Percentiles rank a stretch among this genome's conserved stretches.
These are phyloP conservation scores for Solioccasus polychromus DNA, from an alignment of 768 basidiomycete genomes.

Conservation along the genomic window DNA sequence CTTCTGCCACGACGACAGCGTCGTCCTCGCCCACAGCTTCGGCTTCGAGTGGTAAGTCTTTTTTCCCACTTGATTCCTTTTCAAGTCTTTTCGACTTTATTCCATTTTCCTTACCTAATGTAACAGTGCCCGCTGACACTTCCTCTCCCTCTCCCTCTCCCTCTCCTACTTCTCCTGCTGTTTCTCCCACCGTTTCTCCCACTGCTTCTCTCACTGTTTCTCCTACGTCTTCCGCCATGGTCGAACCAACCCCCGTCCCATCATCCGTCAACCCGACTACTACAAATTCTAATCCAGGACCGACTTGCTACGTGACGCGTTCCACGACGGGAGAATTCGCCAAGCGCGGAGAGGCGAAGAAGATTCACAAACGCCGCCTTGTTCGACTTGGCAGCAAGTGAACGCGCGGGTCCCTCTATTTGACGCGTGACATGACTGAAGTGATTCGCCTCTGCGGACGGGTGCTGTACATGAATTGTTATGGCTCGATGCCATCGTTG, in stretches of 20 bases:
- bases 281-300: conserved; percentile 8
- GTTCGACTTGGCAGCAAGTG: conserved; percentile 12
- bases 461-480: neutral
- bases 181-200: neutral
- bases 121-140: conserved; percentile 26
- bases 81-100: neutral
- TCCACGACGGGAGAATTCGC: conserved; percentile 6
- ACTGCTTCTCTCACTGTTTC: conserved; percentile 7
- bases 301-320: conserved; percentile 17
- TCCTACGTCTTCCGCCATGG: neutral
- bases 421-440: neutral
- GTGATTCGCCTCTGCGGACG: neutral
- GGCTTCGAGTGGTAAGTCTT: conserved; percentile 17
- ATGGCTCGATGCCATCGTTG: conserved; percentile 16
- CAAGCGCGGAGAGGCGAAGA: conserved; percentile 19
- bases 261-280: too few relatives aligned
- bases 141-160: conserved; percentile 13
- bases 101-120: conserved; percentile 16
- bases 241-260: too few relatives aligned
- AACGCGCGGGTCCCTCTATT: neutral
- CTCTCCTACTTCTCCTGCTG: conserved; percentile 9
- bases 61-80: neutral
- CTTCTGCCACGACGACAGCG: conserved; percentile 14
- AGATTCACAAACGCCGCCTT: conserved; percentile 25
- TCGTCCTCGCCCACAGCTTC: conserved; percentile 16